Evolutionary conservation across 1,284 basidiomycete species (phyloP), one percentile per base, ranked within the genome.

Genomic region (Tetrapyrgos nigripes): DNA sequence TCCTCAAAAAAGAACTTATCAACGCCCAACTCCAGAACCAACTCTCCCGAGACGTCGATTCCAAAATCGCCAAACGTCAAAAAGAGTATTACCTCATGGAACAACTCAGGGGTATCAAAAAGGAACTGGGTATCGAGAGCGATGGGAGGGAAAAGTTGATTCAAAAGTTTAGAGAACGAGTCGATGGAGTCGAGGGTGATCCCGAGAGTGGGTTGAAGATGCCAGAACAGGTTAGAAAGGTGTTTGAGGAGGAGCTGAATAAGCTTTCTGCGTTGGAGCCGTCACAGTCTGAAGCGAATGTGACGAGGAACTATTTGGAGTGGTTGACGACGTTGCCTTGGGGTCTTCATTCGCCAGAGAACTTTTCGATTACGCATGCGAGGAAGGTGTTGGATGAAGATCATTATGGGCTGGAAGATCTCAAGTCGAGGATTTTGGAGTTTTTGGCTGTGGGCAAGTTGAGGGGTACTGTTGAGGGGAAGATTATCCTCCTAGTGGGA

Each of bases 51-150:
- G 97, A 99, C 67, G 96, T 99, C 23, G 96, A 99, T 73, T 87
- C 81, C 79, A 98, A 98, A 82, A 98, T 99, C 62, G 95, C 95
- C 50, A 98, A 98, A 76, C 85, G 96, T 14, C 97, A 99, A 73
- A 83, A 96, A 60, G 97, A 99, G 79, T 98, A 97, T 72, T 98
- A 97, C 76, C 82, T 99, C 59, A 96, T 95, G 92, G 97, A 99
- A 75, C 97, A 99, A 77, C 86, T 99, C 62, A 98, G 97, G 77
- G 96, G 94, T 1, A 99, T 99, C 78, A 98, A 99, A 83, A 97
- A 97, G 80, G 97, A 98, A 77, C 84, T 99, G 6, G 97, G 97
- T 4, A 94, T 98, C 87, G 95, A 97, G 76, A 91, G 89, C 31
- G 97, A 99, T 68, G 97, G 97, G 40, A 98, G 98, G 81, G 97